These are phyloP conservation scores for Penicillium cosmopolitanum DNA, from an alignment of 495 filamentous ascomycete genomes.

Conservation along the genomic window DNA sequence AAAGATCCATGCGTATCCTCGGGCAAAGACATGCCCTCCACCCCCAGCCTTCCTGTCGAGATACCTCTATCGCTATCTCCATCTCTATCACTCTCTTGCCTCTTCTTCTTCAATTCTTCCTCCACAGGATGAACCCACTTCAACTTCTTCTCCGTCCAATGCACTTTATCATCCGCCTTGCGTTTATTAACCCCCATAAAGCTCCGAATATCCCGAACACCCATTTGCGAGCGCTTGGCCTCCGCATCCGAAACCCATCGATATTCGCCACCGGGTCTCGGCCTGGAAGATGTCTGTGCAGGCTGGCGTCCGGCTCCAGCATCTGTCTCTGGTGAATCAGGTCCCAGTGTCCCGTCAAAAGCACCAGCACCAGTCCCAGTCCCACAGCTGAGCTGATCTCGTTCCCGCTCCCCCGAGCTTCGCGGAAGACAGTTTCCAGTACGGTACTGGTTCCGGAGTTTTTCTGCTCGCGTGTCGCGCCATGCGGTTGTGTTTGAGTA, in stretches of 20 bases:
- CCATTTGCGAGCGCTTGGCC: conserved; percentile 20
- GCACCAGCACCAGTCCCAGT: not conserved
- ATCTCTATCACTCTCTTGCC: not conserved
- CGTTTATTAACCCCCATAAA: conserved; percentile 39
- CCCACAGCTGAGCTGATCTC: too few relatives aligned
- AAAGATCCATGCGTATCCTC: not conserved
- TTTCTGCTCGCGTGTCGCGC: conserved; percentile 67
- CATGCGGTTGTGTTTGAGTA: conserved; percentile 65
- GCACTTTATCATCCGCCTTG: conserved; percentile 23
- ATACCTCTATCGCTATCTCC: not conserved
- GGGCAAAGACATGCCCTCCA: too few relatives aligned
- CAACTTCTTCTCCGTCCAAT: conserved; percentile 17
- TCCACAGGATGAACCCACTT: conserved; percentile 4
- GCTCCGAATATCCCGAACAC: conserved; percentile 43
- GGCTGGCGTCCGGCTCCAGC: not conserved
- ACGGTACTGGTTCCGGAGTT: conserved; percentile 69
- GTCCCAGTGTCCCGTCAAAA: conserved; percentile 24
- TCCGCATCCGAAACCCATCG: conserved; percentile 22
- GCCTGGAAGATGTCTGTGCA: not conserved
- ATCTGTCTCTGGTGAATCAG: conserved; percentile 2
- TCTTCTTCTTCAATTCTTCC: not conserved
- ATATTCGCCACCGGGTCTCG: conserved; percentile 18
- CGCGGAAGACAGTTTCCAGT: conserved; percentile 21
- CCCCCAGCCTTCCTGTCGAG: too few relatives aligned
- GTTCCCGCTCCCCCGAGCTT: not conserved